A percentile compares a stretch with the other conserved stretches of the same genome.
Conservation (phyloP, 164 flowering plant species). For the Santalum album region DNA sequence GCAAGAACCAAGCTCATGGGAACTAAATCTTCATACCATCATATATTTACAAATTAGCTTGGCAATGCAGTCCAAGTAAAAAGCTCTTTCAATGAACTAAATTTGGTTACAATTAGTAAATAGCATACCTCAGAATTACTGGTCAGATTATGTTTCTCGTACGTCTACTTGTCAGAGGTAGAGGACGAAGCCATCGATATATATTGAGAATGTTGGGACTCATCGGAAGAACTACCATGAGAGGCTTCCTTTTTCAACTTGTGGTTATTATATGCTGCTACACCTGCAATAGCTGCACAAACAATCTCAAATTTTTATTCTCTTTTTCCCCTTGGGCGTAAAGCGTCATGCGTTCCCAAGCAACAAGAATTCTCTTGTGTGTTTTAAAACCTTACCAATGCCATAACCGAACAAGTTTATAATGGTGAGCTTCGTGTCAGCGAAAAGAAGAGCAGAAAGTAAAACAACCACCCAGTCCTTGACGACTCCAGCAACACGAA, state of each 20-base stretch:
- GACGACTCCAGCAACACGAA: slow-evolving; percentile 98
- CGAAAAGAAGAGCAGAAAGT: slow-evolving; percentile 81
- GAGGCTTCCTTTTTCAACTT: slow-evolving; percentile 80
- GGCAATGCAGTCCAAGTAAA: too few relatives aligned
- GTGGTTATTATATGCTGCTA: slow-evolving; percentile 86
- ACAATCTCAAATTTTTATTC: not conserved
- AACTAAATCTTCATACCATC: too few relatives aligned
- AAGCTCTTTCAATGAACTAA: not conserved
- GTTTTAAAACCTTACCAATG: slow-evolving; percentile 46
- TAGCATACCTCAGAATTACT: slow-evolving; percentile 9
- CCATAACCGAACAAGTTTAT: slow-evolving; percentile 86
- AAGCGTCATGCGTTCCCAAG: too few relatives aligned
- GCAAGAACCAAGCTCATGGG: too few relatives aligned
- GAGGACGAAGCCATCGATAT: slow-evolving; percentile 24
- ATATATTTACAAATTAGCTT: too few relatives aligned
- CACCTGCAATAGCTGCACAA: slow-evolving; percentile 82
- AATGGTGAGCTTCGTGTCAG: slow-evolving; percentile 84
- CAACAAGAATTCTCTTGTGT: too few relatives aligned
- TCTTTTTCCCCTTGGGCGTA: too few relatives aligned
- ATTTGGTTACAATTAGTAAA: not conserved
- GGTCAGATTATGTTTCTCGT: not conserved
- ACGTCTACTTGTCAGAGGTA: slow-evolving; percentile 17
- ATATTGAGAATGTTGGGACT: slow-evolving; percentile 23
- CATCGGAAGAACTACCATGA: slow-evolving; percentile 22
- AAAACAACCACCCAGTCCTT: slow-evolving; percentile 99